Evolutionary conservation across 768 basidiomycete genomes (phyloP).

Genomic region (Cystobasidiopsis lactophilus): DNA sequence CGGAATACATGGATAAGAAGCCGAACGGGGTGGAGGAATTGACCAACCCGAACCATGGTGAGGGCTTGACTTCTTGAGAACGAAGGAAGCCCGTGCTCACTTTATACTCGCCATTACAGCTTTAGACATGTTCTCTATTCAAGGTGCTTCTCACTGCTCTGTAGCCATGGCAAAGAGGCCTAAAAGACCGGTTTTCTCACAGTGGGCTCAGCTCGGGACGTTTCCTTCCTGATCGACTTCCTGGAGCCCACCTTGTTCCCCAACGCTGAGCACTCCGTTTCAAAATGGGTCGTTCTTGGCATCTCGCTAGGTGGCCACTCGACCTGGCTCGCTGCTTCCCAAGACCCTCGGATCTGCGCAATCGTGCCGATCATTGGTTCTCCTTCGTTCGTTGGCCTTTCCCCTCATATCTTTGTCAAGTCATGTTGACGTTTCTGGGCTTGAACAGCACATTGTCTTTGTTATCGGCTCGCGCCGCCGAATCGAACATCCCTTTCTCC

Average conservation of each 20-base stretch:
- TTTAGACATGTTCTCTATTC: constrained; percentile 33
- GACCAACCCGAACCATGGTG: constrained; percentile 6
- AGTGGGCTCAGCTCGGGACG: constrained; percentile 50
- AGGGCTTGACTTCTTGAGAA: too few relatives aligned
- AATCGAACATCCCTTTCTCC: too few relatives aligned
- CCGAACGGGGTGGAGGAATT: too few relatives aligned
- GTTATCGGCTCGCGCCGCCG: too few relatives aligned
- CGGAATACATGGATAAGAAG: too few relatives aligned
- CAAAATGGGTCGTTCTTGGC: constrained; percentile 49
- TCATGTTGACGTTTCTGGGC: too few relatives aligned
- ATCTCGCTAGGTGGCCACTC: constrained; percentile 69
- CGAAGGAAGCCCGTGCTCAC: too few relatives aligned
- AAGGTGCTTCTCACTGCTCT: constrained; percentile 23
- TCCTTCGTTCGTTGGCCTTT: constrained; percentile 11
- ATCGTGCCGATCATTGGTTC: constrained; percentile 19
- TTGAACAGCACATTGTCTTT: too few relatives aligned
- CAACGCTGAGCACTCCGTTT: constrained; percentile 36
- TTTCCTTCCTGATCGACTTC: constrained; percentile 61
- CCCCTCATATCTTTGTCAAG: constrained; percentile 4
- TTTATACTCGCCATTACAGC: too few relatives aligned
- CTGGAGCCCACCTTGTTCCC: constrained; percentile 55
- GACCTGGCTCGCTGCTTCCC: constrained; percentile 45
- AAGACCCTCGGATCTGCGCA: constrained; percentile 20
- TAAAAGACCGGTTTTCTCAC: background rate
- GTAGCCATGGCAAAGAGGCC: too few relatives aligned